Conservation (phyloP, 345 rosid species). For the Aquilaria yunnanensis region DNA sequence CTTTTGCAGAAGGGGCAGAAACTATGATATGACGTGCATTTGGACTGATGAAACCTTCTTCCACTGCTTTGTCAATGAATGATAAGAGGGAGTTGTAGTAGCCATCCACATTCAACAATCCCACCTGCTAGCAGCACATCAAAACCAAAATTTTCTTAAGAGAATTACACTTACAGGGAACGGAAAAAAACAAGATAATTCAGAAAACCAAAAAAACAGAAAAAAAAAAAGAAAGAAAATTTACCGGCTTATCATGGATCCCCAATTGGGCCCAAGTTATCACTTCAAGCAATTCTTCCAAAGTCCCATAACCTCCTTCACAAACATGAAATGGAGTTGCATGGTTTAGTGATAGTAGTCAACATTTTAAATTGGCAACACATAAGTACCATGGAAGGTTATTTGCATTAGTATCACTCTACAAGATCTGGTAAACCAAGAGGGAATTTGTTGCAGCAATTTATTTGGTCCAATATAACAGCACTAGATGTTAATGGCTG, state of each 20-base stretch:
- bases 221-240: neutral
- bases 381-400: too few relatives aligned
- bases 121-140: slow-evolving; percentile 40
- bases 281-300: slow-evolving; percentile 53
- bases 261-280: slow-evolving; percentile 52
- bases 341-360: too few relatives aligned
- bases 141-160: neutral
- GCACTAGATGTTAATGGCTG: too few relatives aligned
- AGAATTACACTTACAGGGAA: neutral
- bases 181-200: neutral
- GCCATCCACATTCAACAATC: slow-evolving; percentile 74
- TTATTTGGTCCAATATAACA: too few relatives aligned
- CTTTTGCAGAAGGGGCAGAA: slow-evolving; percentile 58
- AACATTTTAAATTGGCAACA: too few relatives aligned
- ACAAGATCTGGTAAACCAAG: too few relatives aligned
- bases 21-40: slow-evolving; percentile 75
- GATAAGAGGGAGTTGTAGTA: slow-evolving; percentile 68
- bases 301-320: slow-evolving; percentile 83
- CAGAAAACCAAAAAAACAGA: neutral
- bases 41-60: slow-evolving; percentile 70
- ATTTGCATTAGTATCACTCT: too few relatives aligned
- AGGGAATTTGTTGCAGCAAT: too few relatives aligned
- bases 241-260: slow-evolving; percentile 81
- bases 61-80: slow-evolving; percentile 72
- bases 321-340: neutral